Base-by-base conservation (phyloP, 495 filamentous ascomycete species). In the Aspergillus homomorphus region DNA sequence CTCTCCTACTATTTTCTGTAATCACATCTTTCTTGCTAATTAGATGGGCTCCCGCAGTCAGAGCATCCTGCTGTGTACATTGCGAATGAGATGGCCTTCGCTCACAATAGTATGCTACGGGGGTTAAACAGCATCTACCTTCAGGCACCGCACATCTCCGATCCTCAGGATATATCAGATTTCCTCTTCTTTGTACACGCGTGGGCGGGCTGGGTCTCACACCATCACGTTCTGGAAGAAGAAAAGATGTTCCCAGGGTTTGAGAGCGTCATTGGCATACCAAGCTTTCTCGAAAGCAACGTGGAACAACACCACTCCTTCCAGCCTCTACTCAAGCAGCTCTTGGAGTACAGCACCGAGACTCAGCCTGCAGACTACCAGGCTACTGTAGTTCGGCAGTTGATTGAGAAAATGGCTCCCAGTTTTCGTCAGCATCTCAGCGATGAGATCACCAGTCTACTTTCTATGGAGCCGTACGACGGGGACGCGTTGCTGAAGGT, bases 111-210 rank as follows among this genome's bases (percentile, higher is more conserved):
- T 20, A 50, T 42, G 22, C 48, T 57, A 18, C 45, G 45, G 2
- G 55, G 55, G 0, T 26, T 56, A 12, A 56, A 56, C 44, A 48
- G 42, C 15, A 57, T 57, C 30, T 57, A 57, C 19, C 26, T 50
- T 3, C 55, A 57, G 30, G 55, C 55, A 2, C 18, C 46, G 26
- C 7, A 22, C 12, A 18, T 57, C 15, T 0, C 16, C 38, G 5
- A 26, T 0, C 42, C 43, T 3, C 4, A 18, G 12, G 55, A 48
- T 22, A n/a, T 24, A 1, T 30, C 43, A 21, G 53, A 56, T 43
- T 56, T 56, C 16, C 53, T 56, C 20, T 48, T 56, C 53, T 49
- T 56, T 10, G 20, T 45, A 4, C 6, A n/a, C 15, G 16, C 44
- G 21, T 56, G 53, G 53, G 42, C 42, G 2, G 19, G 16, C 26